Evolutionary conservation across 228 moss, liverwort and hornwort species (phyloP), one percentile per base, ranked within the genome.

Genomic region (Sphagnum fallax): DNA sequence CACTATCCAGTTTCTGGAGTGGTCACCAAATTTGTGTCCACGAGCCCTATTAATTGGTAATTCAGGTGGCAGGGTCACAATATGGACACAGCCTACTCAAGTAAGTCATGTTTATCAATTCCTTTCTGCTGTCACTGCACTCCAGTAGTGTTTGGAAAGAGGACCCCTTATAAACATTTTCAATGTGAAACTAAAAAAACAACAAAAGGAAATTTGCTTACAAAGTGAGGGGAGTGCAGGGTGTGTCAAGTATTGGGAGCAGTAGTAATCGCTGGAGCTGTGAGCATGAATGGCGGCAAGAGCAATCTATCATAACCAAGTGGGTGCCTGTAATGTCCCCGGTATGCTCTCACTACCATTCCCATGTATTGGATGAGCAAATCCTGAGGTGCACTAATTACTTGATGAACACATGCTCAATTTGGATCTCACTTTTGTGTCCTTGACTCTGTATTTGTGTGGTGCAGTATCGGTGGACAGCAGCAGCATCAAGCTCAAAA

Each of bases 241-340:
- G 91, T 73, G 70, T 87, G 15, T 67, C 80, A 65, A 98, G 83
- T 84, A 90, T 92, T 63, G 98, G 93, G 67, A 83, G 77, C 70
- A 84, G 89, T 5, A 82, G 87, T 51, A 98, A 92, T 86, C 88
- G 90, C 67, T 98, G 98, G 98, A 86, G 77, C 76, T 98, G 93
- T 81, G 98, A 98, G 83, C 81, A 90, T 75, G 93, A 90, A 63
- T 98, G 93, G 93, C 89, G 88, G 67, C 93, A 98, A 80, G 98
- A 92, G 72, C 85, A 91, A 49, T 85, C 93, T 70, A 81, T 81
- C 51, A 76, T 80, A 52, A 83, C 88, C 6, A 93, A 98, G 65
- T 98, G 98, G 98, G 82, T 98, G 62, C 74, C 81, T 71, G 75
- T 88, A 58, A 78, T 77, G 48, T 90, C 90, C 69, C 82, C 84